Evolutionary conservation across 805 yeast species (phyloP).

Genomic region (Wilhelminamyces savonicus): DNA sequence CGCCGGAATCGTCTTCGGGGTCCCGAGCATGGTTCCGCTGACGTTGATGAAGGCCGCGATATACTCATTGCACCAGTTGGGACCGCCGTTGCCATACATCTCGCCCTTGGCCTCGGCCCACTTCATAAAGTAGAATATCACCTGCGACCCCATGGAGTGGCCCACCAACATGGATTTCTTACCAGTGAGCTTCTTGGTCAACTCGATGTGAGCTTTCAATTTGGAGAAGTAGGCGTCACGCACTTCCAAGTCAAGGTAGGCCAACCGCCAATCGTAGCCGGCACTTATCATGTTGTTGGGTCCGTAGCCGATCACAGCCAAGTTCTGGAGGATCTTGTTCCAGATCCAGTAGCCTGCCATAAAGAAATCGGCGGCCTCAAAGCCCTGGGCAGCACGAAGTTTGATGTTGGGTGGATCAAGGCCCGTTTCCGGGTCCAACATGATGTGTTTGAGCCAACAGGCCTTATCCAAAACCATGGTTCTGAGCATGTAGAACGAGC

Average conservation of each 20-base stretch:
- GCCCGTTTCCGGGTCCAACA: constrained; percentile 87
- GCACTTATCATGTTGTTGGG: constrained; percentile 89
- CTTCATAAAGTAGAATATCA: constrained; percentile 80
- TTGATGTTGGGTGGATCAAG: constrained; percentile 81
- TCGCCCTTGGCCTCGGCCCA: constrained; percentile 93
- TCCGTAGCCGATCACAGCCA: constrained; percentile 91
- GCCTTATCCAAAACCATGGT: constrained; percentile 87
- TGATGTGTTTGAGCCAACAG: constrained; percentile 91
- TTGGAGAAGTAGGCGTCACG: constrained; percentile 83
- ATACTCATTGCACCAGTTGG: constrained; percentile 78
- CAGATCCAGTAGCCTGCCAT: constrained; percentile 98
- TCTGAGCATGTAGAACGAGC: constrained; percentile 89
- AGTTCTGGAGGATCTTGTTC: constrained; percentile 91
- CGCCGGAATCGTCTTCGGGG: constrained; percentile 92
- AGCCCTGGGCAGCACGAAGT: constrained; percentile 89
- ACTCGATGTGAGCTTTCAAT: constrained; percentile 69
- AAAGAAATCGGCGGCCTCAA: constrained; percentile 94
- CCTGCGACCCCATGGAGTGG: constrained; percentile 96
- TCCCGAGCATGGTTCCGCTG: constrained; percentile 85
- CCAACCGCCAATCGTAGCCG: constrained; percentile 93
- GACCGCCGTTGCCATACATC: constrained; percentile 86
- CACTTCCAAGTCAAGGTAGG: constrained; percentile 79
- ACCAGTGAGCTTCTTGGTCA: constrained; percentile 40
- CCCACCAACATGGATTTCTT: constrained; percentile 77
- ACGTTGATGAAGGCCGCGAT: constrained; percentile 79